Evolutionary conservation across 495 filamentous ascomycete genomes (phyloP), one percentile per base, ranked within the genome.

Genomic region (Tuber borchii): DNA sequence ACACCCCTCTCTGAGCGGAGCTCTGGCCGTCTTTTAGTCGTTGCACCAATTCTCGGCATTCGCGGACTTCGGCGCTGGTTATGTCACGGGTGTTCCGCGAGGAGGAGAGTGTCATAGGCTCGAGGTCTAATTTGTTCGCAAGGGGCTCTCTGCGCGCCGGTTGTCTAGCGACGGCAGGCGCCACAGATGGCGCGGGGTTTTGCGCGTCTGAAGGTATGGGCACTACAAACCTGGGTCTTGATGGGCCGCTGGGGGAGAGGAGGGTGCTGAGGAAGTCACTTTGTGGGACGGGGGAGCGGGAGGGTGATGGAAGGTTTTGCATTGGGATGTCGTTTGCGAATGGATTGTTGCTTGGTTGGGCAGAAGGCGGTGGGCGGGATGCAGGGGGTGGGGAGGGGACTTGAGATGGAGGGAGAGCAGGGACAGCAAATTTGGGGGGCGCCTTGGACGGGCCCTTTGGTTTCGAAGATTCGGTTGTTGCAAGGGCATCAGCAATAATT

Each of bases 191-290:
- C 56, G 12, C 51, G n/a, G 51, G 51, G n/a, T 61, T 31, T 12
- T 61, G 51, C 51, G 10, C 26, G 51, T 31, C 51, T 8, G 51
- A 61, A n/a, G 14, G 7, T 22, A 8, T 26, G 5, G 56, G 56
- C 14, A 65, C 56, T 12, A 34, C 12, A 34, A 65, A 65, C 31
- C 26, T 65, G 2, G 56, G 26, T 34, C 16, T 34, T 34, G 56
- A 65, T 16, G 26, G 26, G 26, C 56, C 56, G 26, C 26, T 14
- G 56, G 56, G 26, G 26, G 31, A 65, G 56, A 65, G 14, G 1
- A 65, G 56, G 56, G 56, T 34, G 56, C 34, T 65, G 56, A 65
- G 56, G 56, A 65, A 65, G 12, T 65, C 56, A 12, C 56, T 65
- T 34, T 65, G 26, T 1, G 26, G 12, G 14, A 14, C 26, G 12